These are phyloP conservation scores for Solanum habrochaites DNA, from an alignment of 257 asterid genomes.

Conservation along the genomic window DNA sequence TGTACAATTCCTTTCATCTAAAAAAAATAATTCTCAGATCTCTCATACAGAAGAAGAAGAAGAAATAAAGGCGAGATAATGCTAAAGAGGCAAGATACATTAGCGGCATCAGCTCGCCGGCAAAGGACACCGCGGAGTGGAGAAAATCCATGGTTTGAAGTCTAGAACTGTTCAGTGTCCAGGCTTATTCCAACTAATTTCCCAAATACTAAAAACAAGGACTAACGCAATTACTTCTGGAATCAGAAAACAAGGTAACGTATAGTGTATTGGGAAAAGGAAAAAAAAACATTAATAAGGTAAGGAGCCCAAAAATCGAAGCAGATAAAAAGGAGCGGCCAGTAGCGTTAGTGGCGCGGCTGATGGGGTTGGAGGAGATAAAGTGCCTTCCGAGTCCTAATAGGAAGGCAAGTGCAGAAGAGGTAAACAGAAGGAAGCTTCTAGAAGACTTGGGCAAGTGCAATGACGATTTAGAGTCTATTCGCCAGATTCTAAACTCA, in stretches of 20 bases:
- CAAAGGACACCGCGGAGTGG: constrained; percentile 1
- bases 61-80: background rate
- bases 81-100: constrained; percentile 73
- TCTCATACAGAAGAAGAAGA: background rate
- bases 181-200: constrained; percentile 53
- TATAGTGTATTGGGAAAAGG: background rate
- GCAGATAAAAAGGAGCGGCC: constrained; percentile 24
- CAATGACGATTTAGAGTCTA: constrained; percentile 66
- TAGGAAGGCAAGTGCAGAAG: background rate
- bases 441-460: constrained; percentile 67
- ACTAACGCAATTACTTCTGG: constrained; percentile 70
- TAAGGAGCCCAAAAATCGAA: constrained; percentile 12
- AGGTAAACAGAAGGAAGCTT: constrained; percentile 45
- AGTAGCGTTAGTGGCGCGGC: constrained; percentile 42
- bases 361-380: constrained; percentile 64
- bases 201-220: constrained; percentile 53
- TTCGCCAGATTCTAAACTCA: constrained; percentile 52
- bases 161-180: constrained; percentile 91
- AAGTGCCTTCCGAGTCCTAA: background rate
- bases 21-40: background rate
- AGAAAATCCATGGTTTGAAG: constrained; percentile 43
- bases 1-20: background rate
- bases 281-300: too few species aligned
- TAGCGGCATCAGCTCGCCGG: constrained; percentile 56
- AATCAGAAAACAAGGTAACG: constrained; percentile 30